Percentiles rank a stretch among this genome's conserved stretches.
phyloP scores from a whole-genome alignment of 1,284 basidiomycete genomes.

The Leccinum holopus region DNA sequence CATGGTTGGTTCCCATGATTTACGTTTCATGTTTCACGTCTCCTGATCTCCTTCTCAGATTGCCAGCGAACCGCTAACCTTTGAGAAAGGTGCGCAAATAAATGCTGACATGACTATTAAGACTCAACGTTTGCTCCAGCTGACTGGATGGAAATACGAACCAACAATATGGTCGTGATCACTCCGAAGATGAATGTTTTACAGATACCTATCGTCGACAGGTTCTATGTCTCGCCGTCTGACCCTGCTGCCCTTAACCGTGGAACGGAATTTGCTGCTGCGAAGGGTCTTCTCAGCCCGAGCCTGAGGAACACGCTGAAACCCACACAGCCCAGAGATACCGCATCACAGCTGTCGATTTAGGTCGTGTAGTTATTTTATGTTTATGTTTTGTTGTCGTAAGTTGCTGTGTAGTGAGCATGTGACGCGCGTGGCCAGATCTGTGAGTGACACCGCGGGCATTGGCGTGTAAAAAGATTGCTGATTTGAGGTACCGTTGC shows the following conservation, averaged over 20 bases:
- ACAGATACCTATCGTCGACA: slow-evolving; percentile 92
- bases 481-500: too few species aligned
- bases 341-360: slow-evolving; percentile 23
- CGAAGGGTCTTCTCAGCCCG: slow-evolving; percentile 68
- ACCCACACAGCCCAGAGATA: slow-evolving; percentile 20
- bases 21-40: neutral
- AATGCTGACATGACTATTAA: neutral
- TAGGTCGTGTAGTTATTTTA: slow-evolving; percentile 1
- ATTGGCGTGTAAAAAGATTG: too few species aligned
- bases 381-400: slow-evolving; percentile 2
- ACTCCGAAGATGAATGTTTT: slow-evolving; percentile 93
- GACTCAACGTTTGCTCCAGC: slow-evolving; percentile 42
- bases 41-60: slow-evolving; percentile 45
- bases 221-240: slow-evolving; percentile 81
- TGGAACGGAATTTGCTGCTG: slow-evolving; percentile 71
- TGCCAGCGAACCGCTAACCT: slow-evolving; percentile 90
- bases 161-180: slow-evolving; percentile 90
- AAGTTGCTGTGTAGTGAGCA: slow-evolving; percentile 2
- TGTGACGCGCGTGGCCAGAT: too few species aligned
- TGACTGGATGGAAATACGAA: slow-evolving; percentile 96
- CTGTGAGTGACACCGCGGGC: too few species aligned
- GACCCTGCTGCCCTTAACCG: slow-evolving; percentile 65
- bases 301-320: slow-evolving; percentile 46
- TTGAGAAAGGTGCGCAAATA: slow-evolving; percentile 73
- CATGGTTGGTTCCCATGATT: slow-evolving; percentile 50